A percentile compares a stretch with the other conserved stretches of the same genome.
Conservation (phyloP, 129 eudicot genomes). For the Pittosporum tobira region DNA sequence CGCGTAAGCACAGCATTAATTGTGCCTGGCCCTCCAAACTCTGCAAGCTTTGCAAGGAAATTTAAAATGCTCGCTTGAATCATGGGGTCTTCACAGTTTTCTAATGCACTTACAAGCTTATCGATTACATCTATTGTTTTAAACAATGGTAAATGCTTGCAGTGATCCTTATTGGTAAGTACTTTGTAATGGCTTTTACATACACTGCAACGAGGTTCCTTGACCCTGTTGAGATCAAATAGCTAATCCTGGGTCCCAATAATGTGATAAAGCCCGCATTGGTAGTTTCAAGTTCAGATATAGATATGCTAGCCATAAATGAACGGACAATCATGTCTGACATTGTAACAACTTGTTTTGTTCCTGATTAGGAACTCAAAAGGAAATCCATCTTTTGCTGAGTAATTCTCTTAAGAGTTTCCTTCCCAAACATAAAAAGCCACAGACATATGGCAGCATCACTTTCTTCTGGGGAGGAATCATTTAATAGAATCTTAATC, state of each 20-base stretch:
- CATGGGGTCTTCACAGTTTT: constrained; percentile 10
- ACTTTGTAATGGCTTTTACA: constrained; percentile 10
- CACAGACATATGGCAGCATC: constrained; percentile 11
- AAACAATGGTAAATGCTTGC: constrained; percentile 6
- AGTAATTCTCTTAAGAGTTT: constrained; percentile 4
- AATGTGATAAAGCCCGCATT: constrained; percentile 6
- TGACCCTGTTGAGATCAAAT: constrained; percentile 8
- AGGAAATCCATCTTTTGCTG: constrained; percentile 5
- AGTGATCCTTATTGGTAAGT: constrained; percentile 1
- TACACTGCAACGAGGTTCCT: constrained; percentile 3
- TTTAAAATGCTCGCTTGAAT: constrained; percentile 4
- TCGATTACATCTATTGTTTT: constrained; percentile 9
- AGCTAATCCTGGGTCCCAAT: constrained; percentile 15
- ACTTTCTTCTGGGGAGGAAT: constrained; percentile 5
- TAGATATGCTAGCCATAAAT: constrained; percentile 13
- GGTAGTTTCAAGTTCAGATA: constrained; percentile 18
- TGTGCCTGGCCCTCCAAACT: constrained; percentile 10
- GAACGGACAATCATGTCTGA: neutral
- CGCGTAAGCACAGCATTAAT: constrained; percentile 8
- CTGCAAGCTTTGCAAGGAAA: constrained; percentile 19
- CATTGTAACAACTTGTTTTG: constrained; percentile 5
- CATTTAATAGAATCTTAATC: constrained; percentile 7
- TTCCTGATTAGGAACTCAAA: neutral
- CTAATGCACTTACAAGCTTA: constrained; percentile 8
- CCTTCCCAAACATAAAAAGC: constrained; percentile 23